Evolutionary conservation across 2,329 filamentous ascomycete genomes (phyloP), one percentile per base, ranked within the genome.

Genomic region (Hypoxylon sp.): DNA sequence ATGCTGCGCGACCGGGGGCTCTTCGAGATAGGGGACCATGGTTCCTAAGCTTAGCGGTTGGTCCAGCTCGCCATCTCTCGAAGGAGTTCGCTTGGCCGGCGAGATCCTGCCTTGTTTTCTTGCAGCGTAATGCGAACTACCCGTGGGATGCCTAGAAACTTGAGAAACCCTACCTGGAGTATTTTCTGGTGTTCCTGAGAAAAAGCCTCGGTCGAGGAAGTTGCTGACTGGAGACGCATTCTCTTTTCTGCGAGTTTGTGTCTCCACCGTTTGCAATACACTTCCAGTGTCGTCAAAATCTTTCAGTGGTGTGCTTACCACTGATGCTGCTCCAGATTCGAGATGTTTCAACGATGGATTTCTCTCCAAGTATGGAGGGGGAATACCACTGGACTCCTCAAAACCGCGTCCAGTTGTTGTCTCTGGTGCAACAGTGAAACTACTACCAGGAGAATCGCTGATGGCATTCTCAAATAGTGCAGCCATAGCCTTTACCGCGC

Each of bases 401-500:
- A 46, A 45, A 55, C 37, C 46, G 7, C 23, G 46, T 7, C 35
- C 38, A 3, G 37, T 31, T 37, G 55, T 55, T 30, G 60, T 41
- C 7, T 38, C 32, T n/a, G 50, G 41, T 5, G 32, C n/a, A 37
- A 15, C 30, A 19, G 27, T 20, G 19, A 15, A 58, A 26, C 15
- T 60, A 26, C 15, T 60, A 49, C 17, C 57, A 46, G 56, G 59
- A 1, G 66, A 63, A 19, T 63, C 55, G 37, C 60, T 67, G 8
- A 60, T 60, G 4, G 65, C 67, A 29, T 60, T 72, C 54, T 83
- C 77, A 62, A 81, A 81, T 62, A 75, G 72, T 25, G 79, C 79
- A 3, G 79, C 74, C 71, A 83, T 80, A 2, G 76, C 77, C 57
- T 69, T 78, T 8, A 81, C 78, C 3, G 63, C 64, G 15, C 65